Percentiles rank a stretch among this genome's conserved stretches.
phyloP scores from a whole-genome alignment of 768 basidiomycete genomes.

The Agaricus bisporus region DNA sequence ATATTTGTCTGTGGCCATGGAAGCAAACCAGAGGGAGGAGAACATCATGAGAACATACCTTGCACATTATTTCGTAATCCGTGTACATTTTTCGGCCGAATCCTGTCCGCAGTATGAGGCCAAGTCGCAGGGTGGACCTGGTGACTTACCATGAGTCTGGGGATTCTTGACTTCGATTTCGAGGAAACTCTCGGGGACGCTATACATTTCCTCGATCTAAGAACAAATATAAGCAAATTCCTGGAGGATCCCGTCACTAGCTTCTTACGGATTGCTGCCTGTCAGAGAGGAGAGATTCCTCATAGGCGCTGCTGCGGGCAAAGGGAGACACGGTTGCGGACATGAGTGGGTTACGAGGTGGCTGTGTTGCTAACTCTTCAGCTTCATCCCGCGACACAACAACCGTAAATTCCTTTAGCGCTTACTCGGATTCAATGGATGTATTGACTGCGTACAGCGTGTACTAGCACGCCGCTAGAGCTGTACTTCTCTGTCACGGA shows the following conservation, averaged over 20 bases:
- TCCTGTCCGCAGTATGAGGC: slow-evolving; percentile 36
- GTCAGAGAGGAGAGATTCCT: slow-evolving; percentile 41
- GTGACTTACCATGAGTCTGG: slow-evolving; percentile 81
- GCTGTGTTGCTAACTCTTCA: no score
- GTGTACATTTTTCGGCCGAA: slow-evolving; percentile 99
- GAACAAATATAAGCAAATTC: not conserved
- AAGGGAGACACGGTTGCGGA: slow-evolving; percentile 51
- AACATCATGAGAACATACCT: slow-evolving; percentile 42
- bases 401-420: no score
- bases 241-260: slow-evolving; percentile 22
- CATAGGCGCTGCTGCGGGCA: slow-evolving; percentile 53
- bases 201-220: slow-evolving; percentile 98
- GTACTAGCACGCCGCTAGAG: no score
- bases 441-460: no score
- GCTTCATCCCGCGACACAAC: no score
- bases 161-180: slow-evolving; percentile 98
- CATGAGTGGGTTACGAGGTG: slow-evolving; percentile 11
- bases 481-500: no score
- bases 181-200: slow-evolving; percentile 91
- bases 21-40: not conserved
- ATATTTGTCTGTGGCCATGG: slow-evolving; percentile 77
- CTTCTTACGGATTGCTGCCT: slow-evolving; percentile 49
- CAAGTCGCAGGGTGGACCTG: slow-evolving; percentile 2
- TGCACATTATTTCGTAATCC: slow-evolving; percentile 97
- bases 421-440: no score